Base-by-base conservation (phyloP, 2,329 filamentous ascomycete species). In the Sarocladium oryzae region DNA sequence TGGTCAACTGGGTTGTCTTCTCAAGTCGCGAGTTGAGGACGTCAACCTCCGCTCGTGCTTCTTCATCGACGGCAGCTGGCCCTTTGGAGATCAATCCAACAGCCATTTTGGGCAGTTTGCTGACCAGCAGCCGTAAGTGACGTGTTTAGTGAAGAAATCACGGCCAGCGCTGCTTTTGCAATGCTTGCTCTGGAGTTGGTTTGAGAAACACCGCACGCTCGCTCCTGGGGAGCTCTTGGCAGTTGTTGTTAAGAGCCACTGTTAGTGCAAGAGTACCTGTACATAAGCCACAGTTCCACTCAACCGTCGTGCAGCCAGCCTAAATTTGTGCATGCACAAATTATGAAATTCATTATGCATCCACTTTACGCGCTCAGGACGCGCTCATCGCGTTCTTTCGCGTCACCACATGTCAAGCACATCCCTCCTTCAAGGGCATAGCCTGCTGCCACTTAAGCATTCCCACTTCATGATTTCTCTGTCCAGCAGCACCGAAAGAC, bases 1-100 rank as follows among this genome's bases (percentile, higher is more conserved):
- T 96, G 28, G 90, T 96, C 65, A 97, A 79, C 63, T 89, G 83
- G 54, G 90, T 86, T 59, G 95, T 95, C 78, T 96, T 97, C 60
- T 95, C 89, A 55, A 97, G 82, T 35, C 83, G 76, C 51, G 82
- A 86, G 59, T 84, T 85, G 45, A 87, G 72, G 26, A 86, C 83
- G 57, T 87, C 83, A 51, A 87, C 83, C 65, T 86, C 83, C 41
- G 83, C 83, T 52, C 81, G 75, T 40, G 82, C 81, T 68, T 86
- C 82, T 63, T 86, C 83, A 60, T 86, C 83, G 49, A 77, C 70
- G 28, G 77, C 74, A 40, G 63, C 63, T 61, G 78, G 74, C 51
- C 73, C 70, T 55, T 64, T 66, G 51, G 66, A 70, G 55, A 63
- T 63, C 49, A 76, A 58, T 53, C 76, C 76, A 56, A 79, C 73